Evolutionary conservation across 768 basidiomycete species (phyloP), one percentile per base, ranked within the genome.

Genomic region (Lactifluus pinguis): DNA sequence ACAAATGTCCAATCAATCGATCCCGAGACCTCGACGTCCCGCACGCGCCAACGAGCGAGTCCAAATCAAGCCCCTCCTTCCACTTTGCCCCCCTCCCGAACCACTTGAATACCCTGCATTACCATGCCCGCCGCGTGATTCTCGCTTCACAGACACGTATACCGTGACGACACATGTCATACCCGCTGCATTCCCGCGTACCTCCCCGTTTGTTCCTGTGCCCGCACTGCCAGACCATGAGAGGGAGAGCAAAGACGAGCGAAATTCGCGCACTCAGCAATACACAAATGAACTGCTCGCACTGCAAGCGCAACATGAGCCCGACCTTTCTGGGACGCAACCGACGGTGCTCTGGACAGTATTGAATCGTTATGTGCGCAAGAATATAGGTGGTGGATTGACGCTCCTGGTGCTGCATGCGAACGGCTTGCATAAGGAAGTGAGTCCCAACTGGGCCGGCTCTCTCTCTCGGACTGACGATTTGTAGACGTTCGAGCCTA

Each of bases 361-460:
- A 54, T 69, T 85, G 38, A 90, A 93, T 68, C 81, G 90, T 45
- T 92, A 87, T 69, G 79, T 80, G 32, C 76, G 76, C 66, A 72
- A 70, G 48, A 74, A 69, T 8, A 49, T 65, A 10, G 60, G 55
- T 36, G 69, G 68, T 25, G 82, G 86, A 0, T 54, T 89, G 10
- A 95, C 91, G 0, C 71, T 95, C 54, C 80, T 94, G 63, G 76
- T 89, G 50, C 81, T 83, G 4, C 93, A 95, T 70, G 91, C 90
- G 2, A 95, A 91, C 71, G 92, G 94, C 1, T 87, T 95, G 66
- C 83, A 82, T 50, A 95, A 94, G 70, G 92, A 95, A 83, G 89
- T 84, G 55, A 51, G 81, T 53, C n/a, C 29, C 17, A 21, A 17
- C 14, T 4, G 25, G 25, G 25, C 1, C 4, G 19, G 7, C 9